Base-by-base conservation (phyloP, 2,329 filamentous ascomycete species). In the Colletotrichum chlorophyti region DNA sequence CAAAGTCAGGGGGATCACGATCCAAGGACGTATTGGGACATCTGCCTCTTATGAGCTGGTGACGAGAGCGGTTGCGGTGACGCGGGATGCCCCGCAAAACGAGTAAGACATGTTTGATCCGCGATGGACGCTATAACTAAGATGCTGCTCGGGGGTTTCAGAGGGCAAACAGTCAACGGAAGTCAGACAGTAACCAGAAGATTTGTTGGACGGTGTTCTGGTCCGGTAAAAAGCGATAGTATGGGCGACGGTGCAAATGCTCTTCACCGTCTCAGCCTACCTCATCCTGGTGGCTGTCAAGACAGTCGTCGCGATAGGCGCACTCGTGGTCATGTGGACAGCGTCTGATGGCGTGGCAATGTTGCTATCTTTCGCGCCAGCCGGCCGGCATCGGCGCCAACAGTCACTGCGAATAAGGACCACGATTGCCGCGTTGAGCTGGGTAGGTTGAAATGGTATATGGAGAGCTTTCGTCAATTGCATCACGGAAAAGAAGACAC, bases 41-140 rank as follows among this genome's bases (percentile, higher is more conserved):
- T 0, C 73, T 68, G 15, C 80, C 80, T 1, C 65, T 70, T 62
- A 89, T 86, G 2, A 89, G 69, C 61, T 89, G 83, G 65, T 85
- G 75, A 73, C 66, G 5, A 88, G 63, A 4, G 83, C 85, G 1
- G 79, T 83, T 2, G 84, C 83, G 0, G 80, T 79, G 9, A 76
- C 70, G 60, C 76, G 83, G 3, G 8, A 24, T 2, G 41, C 59
- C 31, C 72, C 66, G 70, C 86, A 89, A 65, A 84, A 88, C 0
- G 81, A 85, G 47, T 86, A 90, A 0, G 35, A 1, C 7, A 86
- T 67, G 2, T 68, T 68, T 0, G 43, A 57, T 51, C 79, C 78
- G 1, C 73, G 72, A 63, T 89, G 85, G 41, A 68, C 65, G 5
- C 71, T 71, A 0, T 83, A 87, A 23, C 80, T 81, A 3, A 83